Conservation (phyloP, 345 rosid genomes). For the Syzygium grande region DNA sequence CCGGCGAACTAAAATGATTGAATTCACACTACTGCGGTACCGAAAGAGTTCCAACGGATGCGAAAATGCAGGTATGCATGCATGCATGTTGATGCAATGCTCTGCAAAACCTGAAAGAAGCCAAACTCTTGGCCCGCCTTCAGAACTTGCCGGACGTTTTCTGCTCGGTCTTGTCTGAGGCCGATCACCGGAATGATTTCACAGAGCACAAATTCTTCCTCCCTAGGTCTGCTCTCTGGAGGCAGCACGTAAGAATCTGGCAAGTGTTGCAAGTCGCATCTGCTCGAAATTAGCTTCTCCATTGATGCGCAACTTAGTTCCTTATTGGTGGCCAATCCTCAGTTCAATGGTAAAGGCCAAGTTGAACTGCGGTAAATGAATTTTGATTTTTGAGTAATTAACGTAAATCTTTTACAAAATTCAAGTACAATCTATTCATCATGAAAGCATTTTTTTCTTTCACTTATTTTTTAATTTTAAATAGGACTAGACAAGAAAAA, state of each 20-base stretch:
- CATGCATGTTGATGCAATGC: neutral
- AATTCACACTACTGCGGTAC: neutral
- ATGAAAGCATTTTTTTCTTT: too few relatives aligned
- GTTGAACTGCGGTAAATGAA: neutral
- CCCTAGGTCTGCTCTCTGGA: constrained; percentile 7
- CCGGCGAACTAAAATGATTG: neutral
- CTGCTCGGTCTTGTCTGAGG: neutral
- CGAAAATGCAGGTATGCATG: neutral
- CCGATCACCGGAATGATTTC: constrained; percentile 12
- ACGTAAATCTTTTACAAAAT: neutral
- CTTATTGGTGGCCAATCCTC: neutral
- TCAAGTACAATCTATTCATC: neutral
- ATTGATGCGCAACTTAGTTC: neutral
- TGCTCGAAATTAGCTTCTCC: constrained; percentile 12
- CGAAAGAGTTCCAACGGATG: neutral
- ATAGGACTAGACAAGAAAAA: neutral
- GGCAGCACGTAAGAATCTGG: constrained; percentile 14
- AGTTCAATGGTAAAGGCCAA: neutral
- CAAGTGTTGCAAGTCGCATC: neutral
- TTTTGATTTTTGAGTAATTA: neutral
- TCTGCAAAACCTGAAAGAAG: constrained; percentile 13
- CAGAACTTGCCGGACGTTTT: neutral
- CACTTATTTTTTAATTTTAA: too few relatives aligned
- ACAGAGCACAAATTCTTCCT: neutral
- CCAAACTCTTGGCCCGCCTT: constrained; percentile 12